phyloP scores from a whole-genome alignment of 164 flowering plant genomes.

The Saururus chinensis region DNA sequence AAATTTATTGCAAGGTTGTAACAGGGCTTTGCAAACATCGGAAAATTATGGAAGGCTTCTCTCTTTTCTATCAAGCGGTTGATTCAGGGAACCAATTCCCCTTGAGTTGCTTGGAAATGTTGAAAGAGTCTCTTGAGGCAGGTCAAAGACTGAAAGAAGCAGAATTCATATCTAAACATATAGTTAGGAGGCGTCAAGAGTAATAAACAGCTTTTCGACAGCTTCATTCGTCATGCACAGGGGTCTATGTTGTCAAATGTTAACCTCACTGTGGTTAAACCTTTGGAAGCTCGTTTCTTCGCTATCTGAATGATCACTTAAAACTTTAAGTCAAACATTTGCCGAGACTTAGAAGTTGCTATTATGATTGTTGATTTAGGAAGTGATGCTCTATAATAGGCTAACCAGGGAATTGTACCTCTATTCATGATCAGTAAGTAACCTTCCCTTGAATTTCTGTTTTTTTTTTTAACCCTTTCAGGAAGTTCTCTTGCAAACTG shows the following conservation, averaged over 20 bases:
- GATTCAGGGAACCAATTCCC: conserved; percentile 34
- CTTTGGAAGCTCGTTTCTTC: neutral
- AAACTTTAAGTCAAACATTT: neutral
- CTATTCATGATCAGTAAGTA: neutral
- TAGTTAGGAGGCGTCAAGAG: neutral
- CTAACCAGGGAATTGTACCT: neutral
- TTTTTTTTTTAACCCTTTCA: too few relatives aligned
- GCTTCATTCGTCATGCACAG: too few relatives aligned
- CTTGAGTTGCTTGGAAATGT: conserved; percentile 29
- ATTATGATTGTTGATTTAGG: too few relatives aligned
- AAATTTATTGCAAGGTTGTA: conserved; percentile 28
- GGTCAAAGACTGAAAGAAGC: conserved; percentile 43
- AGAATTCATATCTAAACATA: conserved; percentile 36
- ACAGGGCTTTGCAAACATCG: conserved; percentile 38
- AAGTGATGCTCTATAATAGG: neutral
- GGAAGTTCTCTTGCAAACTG: too few relatives aligned
- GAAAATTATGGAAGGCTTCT: conserved; percentile 45
- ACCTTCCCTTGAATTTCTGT: too few relatives aligned
- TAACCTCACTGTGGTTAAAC: neutral
- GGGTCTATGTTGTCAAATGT: too few relatives aligned
- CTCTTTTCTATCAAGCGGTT: conserved; percentile 43
- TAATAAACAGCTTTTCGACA: neutral
- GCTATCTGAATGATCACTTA: neutral
- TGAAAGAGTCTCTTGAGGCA: conserved; percentile 30
- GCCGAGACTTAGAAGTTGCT: neutral